Evolutionary conservation across 2,329 filamentous ascomycete species (phyloP).

Genomic region (Aspergillus neoniger): DNA sequence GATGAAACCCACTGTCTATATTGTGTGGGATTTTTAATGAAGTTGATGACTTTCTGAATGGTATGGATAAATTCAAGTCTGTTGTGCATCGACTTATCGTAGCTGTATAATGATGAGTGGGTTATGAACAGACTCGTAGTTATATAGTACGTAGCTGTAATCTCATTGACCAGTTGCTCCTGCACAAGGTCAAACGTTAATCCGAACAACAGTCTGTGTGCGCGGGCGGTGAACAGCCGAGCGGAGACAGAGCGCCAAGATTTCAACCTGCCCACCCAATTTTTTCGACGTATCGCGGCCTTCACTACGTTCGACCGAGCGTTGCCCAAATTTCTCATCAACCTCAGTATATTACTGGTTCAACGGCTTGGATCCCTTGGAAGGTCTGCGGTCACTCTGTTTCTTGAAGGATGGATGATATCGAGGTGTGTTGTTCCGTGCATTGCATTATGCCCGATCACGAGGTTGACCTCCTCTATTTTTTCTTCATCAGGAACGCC

Average conservation of each 20-base stretch:
- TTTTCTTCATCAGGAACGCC: slow-evolving; percentile 44
- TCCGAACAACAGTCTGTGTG: neutral
- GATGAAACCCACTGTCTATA: neutral
- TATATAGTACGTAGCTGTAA: too few relatives aligned
- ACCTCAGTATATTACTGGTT: slow-evolving; percentile 15
- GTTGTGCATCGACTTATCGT: neutral
- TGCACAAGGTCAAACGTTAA: neutral
- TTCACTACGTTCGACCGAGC: slow-evolving; percentile 20
- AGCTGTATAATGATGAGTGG: neutral
- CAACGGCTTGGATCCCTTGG: neutral
- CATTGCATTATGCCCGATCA: slow-evolving; percentile 16
- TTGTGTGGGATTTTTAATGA: neutral
- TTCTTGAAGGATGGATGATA: slow-evolving; percentile 37
- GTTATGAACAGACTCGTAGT: too few relatives aligned
- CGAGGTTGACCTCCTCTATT: slow-evolving; percentile 28
- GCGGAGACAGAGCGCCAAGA: slow-evolving; percentile 41
- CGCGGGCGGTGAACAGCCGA: slow-evolving; percentile 28
- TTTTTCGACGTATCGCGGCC: slow-evolving; percentile 39
- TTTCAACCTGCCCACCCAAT: slow-evolving; percentile 40
- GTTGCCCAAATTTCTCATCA: slow-evolving; percentile 14
- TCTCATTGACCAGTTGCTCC: neutral
- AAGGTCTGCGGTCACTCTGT: slow-evolving; percentile 8
- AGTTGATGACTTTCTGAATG: neutral
- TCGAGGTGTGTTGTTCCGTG: slow-evolving; percentile 37
- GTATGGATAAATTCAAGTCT: neutral